These are phyloP conservation scores for Malassezia equina DNA, from an alignment of 1,284 basidiomycete species.

Conservation along the genomic window DNA sequence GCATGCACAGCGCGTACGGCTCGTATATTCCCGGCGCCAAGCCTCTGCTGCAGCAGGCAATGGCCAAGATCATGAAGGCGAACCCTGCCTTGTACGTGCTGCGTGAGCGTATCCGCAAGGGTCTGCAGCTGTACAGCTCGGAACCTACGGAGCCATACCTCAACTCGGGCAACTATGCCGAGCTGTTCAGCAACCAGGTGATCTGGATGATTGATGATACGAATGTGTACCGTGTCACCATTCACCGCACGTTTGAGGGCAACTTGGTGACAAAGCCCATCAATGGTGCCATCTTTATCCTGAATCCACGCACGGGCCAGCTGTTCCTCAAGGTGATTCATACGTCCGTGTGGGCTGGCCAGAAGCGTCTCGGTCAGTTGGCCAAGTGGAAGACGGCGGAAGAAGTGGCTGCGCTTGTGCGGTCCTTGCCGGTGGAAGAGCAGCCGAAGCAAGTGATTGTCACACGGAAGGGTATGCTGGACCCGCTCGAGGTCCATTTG, in stretches of 20 bases:
- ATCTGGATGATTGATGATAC: slow-evolving; percentile 99
- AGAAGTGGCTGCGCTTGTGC: slow-evolving; percentile 95
- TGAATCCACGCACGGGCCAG: slow-evolving; percentile 97
- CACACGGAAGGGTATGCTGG: slow-evolving; percentile 96
- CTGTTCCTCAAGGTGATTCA: slow-evolving; percentile 98
- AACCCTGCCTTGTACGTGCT: slow-evolving; percentile 96
- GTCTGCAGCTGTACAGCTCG: slow-evolving; percentile 93
- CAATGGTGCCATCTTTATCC: slow-evolving; percentile 99
- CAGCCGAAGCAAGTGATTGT: slow-evolving; percentile 99
- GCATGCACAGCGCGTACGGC: slow-evolving; percentile 96
- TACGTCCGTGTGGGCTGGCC: slow-evolving; percentile 98
- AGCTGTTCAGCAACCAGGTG: slow-evolving; percentile 97
- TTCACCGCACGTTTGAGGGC: slow-evolving; percentile 99
- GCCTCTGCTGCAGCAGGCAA: slow-evolving; percentile 92
- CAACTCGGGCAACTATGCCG: slow-evolving; percentile 92
- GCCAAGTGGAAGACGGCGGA: slow-evolving; percentile 99
- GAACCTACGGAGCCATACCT: slow-evolving; percentile 98
- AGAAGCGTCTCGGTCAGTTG: slow-evolving; percentile 97
- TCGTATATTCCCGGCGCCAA: slow-evolving; percentile 99
- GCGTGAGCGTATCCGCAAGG: slow-evolving; percentile 95
- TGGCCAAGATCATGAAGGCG: slow-evolving; percentile 99
- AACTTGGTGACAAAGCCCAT: slow-evolving; percentile 99
- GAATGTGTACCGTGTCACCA: slow-evolving; percentile 97
- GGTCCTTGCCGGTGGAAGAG: slow-evolving; percentile 94
- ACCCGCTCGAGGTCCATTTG: slow-evolving; percentile 82